Evolutionary conservation across 352 stramenopile genomes (phyloP), one percentile per base, ranked within the genome.

Genomic region (Pythium sukuiense): DNA sequence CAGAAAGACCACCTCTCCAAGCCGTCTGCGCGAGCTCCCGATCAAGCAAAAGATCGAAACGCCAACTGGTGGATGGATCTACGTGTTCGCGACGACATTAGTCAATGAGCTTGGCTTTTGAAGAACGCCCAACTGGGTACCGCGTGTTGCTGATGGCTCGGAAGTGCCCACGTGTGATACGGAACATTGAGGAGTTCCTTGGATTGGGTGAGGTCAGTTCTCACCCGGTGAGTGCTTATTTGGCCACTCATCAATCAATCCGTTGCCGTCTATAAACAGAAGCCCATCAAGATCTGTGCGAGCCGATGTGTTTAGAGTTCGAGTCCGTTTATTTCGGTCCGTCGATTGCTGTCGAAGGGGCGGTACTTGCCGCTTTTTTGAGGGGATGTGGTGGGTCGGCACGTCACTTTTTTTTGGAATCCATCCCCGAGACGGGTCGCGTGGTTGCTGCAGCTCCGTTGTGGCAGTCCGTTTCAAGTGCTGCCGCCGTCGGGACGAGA

Each of bases 21-120:
- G 43, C 18, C 43, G n/a, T 16, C 43, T 7, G 8, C 4, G 43
- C 43, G 43, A 27, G 20, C 43, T 13, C 29, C 43, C 2, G 13
- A 29, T 11, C 43, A 30, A n/a, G 5, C 18, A 13, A 50, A 50
- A 50, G 43, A 27, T 50, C 43, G 43, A 24, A 50, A 50, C 43
- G 43, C 43, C 43, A 50, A 50, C 43, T 50, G 43, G 43, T 50
- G 43, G 43, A n/a, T 50, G 18, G 43, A 50, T 50, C 16, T 50
- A 7, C 29, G n/a, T 50, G 43, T 2, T 27, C 7, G 43, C 20
- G 4, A 24, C n/a, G 43, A 8, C 14, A 24, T 24, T 24, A 24
- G 20, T 24, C 20, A 24, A 24, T 24, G 20, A 24, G 20, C 20
- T 24, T 24, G 20, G 20, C 20, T 24, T 24, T 24, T 24, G 20